A percentile compares a stretch with the other conserved stretches of the same genome.
These are phyloP conservation scores for Trichophyton verrucosum DNA, from an alignment of 2,329 filamentous ascomycete genomes.

Conservation along the genomic window DNA sequence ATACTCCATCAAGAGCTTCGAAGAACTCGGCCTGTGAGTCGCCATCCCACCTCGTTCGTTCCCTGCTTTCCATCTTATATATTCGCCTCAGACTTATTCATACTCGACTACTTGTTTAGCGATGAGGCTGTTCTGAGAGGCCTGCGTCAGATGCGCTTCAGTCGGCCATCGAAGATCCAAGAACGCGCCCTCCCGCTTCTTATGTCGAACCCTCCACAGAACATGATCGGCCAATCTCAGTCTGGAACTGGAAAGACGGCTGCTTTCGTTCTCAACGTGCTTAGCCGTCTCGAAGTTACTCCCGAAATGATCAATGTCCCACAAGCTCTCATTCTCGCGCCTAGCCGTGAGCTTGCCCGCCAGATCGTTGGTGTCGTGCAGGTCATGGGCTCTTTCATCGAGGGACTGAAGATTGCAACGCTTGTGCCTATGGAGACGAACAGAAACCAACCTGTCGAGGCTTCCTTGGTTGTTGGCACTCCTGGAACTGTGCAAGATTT, in stretches of 20 bases:
- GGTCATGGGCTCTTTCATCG: constrained; percentile 72
- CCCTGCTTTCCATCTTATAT: background rate
- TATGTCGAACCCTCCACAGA: constrained; percentile 70
- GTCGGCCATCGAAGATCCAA: constrained; percentile 95
- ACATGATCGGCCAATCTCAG: constrained; percentile 98
- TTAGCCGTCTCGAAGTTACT: constrained; percentile 69
- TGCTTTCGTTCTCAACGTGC: constrained; percentile 84
- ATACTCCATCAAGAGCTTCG: constrained; percentile 70
- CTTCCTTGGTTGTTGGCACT: constrained; percentile 79
- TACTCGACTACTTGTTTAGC: constrained; percentile 25
- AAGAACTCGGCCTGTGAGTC: constrained; percentile 75
- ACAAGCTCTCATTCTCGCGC: constrained; percentile 80
- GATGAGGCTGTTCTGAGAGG: constrained; percentile 59
- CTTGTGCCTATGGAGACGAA: constrained; percentile 66
- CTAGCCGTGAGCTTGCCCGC: constrained; percentile 84
- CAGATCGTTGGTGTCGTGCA: constrained; percentile 82
- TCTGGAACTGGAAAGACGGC: constrained; percentile 97
- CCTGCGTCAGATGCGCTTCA: constrained; percentile 69
- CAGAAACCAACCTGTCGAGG: constrained; percentile 55
- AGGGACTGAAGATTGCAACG: constrained; percentile 61
- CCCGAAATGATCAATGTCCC: constrained; percentile 46
- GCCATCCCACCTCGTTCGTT: background rate
- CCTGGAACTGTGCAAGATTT: constrained; percentile 87
- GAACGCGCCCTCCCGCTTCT: constrained; percentile 86
- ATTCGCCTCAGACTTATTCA: background rate